phyloP scores from a whole-genome alignment of 2,329 filamentous ascomycete species.

The Tolypocladium ophioglossoides region DNA sequence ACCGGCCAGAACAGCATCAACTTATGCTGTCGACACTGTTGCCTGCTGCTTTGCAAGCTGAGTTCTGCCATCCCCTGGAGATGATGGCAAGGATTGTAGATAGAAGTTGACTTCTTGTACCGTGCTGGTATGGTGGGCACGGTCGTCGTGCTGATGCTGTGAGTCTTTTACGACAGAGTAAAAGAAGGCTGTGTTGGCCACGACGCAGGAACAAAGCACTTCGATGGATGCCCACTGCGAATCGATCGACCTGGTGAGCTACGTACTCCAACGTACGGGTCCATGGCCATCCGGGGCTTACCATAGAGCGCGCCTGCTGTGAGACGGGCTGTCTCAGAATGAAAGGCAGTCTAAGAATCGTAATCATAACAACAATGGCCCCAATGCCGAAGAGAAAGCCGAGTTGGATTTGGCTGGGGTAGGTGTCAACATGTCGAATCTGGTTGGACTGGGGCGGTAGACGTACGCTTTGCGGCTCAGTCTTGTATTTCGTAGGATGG shows the following conservation, averaged over 20 bases:
- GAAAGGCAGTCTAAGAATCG: neutral
- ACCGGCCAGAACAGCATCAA: neutral
- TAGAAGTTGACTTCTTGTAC: neutral
- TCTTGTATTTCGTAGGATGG: neutral
- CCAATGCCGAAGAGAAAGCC: neutral
- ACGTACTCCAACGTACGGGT: too few relatives aligned
- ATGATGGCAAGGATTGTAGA: neutral
- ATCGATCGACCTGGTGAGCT: neutral
- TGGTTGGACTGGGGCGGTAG: neutral
- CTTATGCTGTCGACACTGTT: accelerated
- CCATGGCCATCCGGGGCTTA: neutral
- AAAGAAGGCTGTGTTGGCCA: neutral
- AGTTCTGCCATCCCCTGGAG: too few relatives aligned
- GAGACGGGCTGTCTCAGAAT: neutral
- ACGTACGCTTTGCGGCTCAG: neutral
- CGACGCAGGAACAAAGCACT: neutral
- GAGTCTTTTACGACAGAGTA: neutral
- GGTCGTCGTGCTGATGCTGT: neutral
- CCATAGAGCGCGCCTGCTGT: neutral
- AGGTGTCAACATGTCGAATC: neutral
- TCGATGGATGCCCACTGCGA: neutral
- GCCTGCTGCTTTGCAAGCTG: neutral
- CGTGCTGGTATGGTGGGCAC: neutral
- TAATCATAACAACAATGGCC: neutral
- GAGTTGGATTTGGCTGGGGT: neutral